Conservation (phyloP, 148 eudicot genomes). For the Nepenthes mirabilis region DNA sequence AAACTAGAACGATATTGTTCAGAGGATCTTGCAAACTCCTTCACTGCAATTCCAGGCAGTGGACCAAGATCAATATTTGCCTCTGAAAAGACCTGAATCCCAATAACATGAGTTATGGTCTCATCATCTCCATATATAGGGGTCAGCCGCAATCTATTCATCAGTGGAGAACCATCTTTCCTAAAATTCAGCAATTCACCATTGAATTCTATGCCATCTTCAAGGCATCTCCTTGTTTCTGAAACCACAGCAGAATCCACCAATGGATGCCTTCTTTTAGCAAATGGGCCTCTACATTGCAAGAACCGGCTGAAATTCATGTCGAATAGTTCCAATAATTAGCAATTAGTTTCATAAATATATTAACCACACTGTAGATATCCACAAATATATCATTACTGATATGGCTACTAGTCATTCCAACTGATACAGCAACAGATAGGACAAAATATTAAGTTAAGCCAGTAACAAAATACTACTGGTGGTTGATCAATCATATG, state of each 20-base stretch:
- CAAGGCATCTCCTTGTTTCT: constrained; percentile 82
- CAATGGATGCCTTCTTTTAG: constrained; percentile 88
- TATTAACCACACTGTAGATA: too few species aligned
- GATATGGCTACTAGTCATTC: background rate
- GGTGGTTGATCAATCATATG: too few species aligned
- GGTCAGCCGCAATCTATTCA: constrained; percentile 71
- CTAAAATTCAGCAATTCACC: constrained; percentile 81
- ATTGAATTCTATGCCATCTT: constrained; percentile 78
- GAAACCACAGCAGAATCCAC: constrained; percentile 78
- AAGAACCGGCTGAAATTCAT: constrained; percentile 67
- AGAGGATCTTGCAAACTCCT: constrained; percentile 34
- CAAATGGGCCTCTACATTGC: constrained; percentile 98
- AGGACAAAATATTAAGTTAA: too few species aligned
- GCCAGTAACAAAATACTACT: too few species aligned
- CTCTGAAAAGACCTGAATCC: constrained; percentile 71
- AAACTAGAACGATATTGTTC: constrained; percentile 46
- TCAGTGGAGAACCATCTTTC: constrained; percentile 86
- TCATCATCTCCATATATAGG: constrained; percentile 90
- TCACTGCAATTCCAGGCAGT: constrained; percentile 41
- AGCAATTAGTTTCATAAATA: background rate
- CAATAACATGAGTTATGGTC: constrained; percentile 69
- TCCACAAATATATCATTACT: background rate
- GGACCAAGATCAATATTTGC: constrained; percentile 73
- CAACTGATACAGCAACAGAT: background rate
- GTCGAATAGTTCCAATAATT: background rate